These are phyloP conservation scores for Podaxis sp. DNA, from an alignment of 768 basidiomycete genomes.

Conservation along the genomic window DNA sequence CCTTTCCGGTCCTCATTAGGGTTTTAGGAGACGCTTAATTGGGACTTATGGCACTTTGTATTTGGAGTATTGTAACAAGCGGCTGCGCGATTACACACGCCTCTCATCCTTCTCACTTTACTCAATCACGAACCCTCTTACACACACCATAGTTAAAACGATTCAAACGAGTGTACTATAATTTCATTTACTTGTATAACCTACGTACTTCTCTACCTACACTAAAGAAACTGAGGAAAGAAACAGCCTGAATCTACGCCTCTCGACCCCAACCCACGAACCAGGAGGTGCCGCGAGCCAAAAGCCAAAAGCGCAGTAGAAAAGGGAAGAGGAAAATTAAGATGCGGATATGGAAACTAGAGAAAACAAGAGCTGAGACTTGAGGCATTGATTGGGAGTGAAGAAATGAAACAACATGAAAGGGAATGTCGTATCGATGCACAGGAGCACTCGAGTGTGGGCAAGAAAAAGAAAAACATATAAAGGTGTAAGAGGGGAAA, in stretches of 20 bases:
- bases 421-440: neutral
- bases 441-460: neutral
- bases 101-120: neutral
- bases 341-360: neutral
- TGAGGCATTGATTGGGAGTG: neutral
- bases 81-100: too few species aligned
- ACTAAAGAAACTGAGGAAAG: neutral
- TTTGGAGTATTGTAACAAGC: too few species aligned
- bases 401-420: neutral
- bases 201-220: conserved; percentile 10
- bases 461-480: neutral
- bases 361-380: neutral
- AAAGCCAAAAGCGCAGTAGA: neutral
- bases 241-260: conserved; percentile 1
- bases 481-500: neutral
- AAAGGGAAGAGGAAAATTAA: neutral
- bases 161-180: conserved; percentile 12
- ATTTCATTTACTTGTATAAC: conserved; percentile 1
- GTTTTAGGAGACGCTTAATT: too few species aligned
- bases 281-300: neutral
- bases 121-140: neutral
- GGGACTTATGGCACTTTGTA: too few species aligned
- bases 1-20: too few species aligned
- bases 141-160: neutral
- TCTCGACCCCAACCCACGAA: neutral